These are phyloP conservation scores for Stylonectria norvegica DNA, from an alignment of 2,329 filamentous ascomycete species.

Conservation along the genomic window DNA sequence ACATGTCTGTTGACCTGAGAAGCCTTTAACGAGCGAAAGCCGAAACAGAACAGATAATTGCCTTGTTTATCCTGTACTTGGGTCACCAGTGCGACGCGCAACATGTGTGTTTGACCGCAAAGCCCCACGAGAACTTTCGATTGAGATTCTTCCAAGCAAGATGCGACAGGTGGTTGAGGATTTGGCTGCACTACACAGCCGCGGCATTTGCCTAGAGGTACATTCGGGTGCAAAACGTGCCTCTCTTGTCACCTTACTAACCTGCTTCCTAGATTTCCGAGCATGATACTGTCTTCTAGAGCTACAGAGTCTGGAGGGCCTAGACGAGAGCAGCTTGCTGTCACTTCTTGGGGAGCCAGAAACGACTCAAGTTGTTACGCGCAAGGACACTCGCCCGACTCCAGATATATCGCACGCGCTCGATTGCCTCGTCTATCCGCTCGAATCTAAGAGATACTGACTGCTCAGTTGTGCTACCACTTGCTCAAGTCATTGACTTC, in stretches of 20 bases:
- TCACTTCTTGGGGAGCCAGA: background rate
- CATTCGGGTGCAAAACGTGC: background rate
- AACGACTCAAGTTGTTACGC: background rate
- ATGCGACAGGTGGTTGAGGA: background rate
- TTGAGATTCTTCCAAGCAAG: background rate
- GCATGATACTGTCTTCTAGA: background rate
- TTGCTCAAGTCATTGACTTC: background rate
- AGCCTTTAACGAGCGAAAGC: background rate
- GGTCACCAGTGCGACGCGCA: background rate
- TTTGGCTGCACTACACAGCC: background rate
- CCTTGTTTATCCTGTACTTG: background rate
- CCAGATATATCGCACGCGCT: background rate
- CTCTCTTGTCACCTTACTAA: background rate
- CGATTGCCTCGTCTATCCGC: background rate
- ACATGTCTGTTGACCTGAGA: background rate
- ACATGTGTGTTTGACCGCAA: background rate
- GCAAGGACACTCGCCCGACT: background rate
- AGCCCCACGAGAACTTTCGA: background rate
- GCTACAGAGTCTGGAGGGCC: background rate
- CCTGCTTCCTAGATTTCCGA: background rate
- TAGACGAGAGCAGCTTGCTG: background rate
- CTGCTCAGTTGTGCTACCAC: background rate
- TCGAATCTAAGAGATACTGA: background rate
- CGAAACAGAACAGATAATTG: background rate
- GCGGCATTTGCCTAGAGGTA: background rate